These are phyloP conservation scores for Paraconiothyrium brasiliense DNA, from an alignment of 2,329 filamentous ascomycete genomes.

Conservation along the genomic window DNA sequence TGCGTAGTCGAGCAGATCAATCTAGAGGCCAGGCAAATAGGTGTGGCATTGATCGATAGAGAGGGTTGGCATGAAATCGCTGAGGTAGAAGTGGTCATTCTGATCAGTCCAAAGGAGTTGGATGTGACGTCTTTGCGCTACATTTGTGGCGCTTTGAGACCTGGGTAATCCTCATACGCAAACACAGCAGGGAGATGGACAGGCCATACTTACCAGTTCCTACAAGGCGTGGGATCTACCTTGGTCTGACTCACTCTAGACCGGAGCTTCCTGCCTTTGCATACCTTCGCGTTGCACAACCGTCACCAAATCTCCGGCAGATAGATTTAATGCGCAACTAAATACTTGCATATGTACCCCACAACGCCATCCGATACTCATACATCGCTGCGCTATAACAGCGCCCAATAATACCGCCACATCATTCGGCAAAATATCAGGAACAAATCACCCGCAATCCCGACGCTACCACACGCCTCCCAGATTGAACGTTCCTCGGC, in stretches of 20 bases:
- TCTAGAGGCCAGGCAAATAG: too few species aligned
- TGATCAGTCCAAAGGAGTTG: too few species aligned
- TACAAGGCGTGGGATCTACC: background rate
- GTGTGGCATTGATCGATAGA: too few species aligned
- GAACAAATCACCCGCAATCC: constrained; percentile 4
- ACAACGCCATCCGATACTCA: background rate
- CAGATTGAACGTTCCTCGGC: constrained; percentile 8
- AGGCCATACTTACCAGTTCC: background rate
- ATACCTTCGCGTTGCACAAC: background rate
- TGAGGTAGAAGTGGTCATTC: too few species aligned
- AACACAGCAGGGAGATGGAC: background rate
- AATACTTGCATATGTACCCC: constrained; percentile 10
- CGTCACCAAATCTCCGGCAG: background rate
- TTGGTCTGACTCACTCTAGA: background rate
- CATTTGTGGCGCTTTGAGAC: too few species aligned
- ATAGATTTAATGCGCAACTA: background rate
- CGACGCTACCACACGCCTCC: constrained; percentile 3
- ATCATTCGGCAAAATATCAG: constrained; percentile 10
- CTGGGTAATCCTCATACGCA: too few species aligned
- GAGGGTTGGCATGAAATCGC: too few species aligned
- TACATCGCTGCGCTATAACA: background rate
- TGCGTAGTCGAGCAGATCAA: too few species aligned
- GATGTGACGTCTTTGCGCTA: too few species aligned
- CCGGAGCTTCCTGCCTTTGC: background rate
- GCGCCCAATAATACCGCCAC: constrained; percentile 9